phyloP scores from a whole-genome alignment of 805 yeast genomes.

The Wickerhamiella nectarea region DNA sequence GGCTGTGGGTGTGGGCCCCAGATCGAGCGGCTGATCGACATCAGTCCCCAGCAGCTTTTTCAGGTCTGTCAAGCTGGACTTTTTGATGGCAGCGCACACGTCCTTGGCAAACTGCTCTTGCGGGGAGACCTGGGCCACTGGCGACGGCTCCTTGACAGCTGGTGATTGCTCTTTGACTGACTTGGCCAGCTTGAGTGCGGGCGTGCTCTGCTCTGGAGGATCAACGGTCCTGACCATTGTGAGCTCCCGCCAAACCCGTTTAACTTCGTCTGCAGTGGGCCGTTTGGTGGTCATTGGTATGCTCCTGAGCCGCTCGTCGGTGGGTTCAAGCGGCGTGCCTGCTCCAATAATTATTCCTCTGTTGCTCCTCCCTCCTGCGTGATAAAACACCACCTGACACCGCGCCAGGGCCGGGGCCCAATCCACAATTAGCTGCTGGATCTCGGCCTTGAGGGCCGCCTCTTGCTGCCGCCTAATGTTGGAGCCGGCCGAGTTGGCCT shows the following conservation, averaged over 20 bases:
- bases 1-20: constrained; percentile 50
- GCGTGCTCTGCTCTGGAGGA: constrained; percentile 37
- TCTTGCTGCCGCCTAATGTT: constrained; percentile 81
- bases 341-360: constrained; percentile 40
- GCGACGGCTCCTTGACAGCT: constrained; percentile 14
- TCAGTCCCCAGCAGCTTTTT: constrained; percentile 44
- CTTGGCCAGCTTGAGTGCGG: constrained; percentile 19
- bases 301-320: constrained; percentile 49
- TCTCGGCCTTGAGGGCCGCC: constrained; percentile 63
- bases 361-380: constrained; percentile 67
- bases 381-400: constrained; percentile 59
- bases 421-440: constrained; percentile 46
- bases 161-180: too few species aligned
- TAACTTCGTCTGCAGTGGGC: constrained; percentile 71
- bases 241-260: constrained; percentile 70
- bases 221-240: constrained; percentile 43
- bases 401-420: constrained; percentile 49
- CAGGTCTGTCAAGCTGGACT: constrained; percentile 65
- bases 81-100: constrained; percentile 45
- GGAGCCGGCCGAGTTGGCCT: constrained; percentile 94
- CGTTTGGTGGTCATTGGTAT: constrained; percentile 86
- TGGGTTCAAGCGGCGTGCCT: constrained; percentile 39
- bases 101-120: constrained; percentile 32
- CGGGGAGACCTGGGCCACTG: constrained; percentile 12
- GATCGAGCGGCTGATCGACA: constrained; percentile 37